Conservation (phyloP, 1,139 yeast species). For the Meyerozyma athensensis region DNA sequence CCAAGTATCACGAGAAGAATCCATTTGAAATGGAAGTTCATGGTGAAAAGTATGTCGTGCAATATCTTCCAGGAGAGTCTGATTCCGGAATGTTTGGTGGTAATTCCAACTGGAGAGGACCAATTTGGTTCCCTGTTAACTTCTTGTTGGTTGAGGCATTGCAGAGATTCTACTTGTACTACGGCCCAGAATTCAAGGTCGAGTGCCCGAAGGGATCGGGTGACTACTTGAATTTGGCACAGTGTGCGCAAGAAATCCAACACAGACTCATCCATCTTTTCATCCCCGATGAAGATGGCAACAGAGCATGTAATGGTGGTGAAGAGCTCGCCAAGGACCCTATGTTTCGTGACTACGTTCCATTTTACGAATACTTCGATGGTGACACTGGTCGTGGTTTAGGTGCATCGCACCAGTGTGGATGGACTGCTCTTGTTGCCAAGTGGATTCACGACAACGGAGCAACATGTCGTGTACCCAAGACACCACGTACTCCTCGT, state of each 20-base stretch:
- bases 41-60: conserved; percentile 69
- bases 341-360: conserved; percentile 69
- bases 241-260: conserved; percentile 88
- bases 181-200: conserved; percentile 80
- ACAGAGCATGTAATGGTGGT: conserved; percentile 79
- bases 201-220: conserved; percentile 94
- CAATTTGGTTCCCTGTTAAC: conserved; percentile 97
- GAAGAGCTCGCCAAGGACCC: conserved; percentile 63
- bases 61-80: conserved; percentile 88
- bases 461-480: conserved; percentile 51
- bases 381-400: conserved; percentile 95
- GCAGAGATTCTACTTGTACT: conserved; percentile 84
- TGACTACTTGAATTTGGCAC: conserved; percentile 73
- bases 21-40: conserved; percentile 87
- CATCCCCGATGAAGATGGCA: conserved; percentile 64
- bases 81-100: conserved; percentile 97
- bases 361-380: conserved; percentile 87
- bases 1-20: conserved; percentile 80
- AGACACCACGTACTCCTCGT: conserved; percentile 48
- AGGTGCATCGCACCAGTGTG: conserved; percentile 95
- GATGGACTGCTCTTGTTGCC: conserved; percentile 95
- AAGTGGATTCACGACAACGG: conserved; percentile 94
- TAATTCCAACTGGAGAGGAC: conserved; percentile 97
- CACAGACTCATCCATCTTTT: conserved; percentile 82
- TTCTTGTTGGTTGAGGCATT: conserved; percentile 84